Conservation (phyloP, 148 eudicot genomes). For the Diospyros lotus region DNA sequence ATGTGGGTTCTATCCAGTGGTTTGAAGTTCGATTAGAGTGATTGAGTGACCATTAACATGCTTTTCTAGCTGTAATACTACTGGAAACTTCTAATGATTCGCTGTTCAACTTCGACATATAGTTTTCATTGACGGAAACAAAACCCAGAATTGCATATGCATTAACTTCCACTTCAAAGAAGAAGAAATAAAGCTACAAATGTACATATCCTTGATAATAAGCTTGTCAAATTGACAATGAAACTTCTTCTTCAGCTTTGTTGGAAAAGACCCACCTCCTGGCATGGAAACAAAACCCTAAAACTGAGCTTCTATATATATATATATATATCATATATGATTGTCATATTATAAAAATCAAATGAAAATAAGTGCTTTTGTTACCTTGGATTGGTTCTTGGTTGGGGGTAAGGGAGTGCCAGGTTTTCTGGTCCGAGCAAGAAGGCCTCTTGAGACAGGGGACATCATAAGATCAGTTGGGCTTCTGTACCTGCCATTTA, state of each 20-base stretch:
- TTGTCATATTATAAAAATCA: too few relatives aligned
- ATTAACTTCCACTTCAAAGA: neutral
- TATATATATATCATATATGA: too few relatives aligned
- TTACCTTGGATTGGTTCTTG: slow-evolving; percentile 50
- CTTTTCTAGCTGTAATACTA: too few relatives aligned
- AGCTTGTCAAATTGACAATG: neutral
- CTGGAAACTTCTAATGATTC: too few relatives aligned
- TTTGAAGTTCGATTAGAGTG: slow-evolving; percentile 68
- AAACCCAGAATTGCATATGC: neutral
- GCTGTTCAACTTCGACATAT: too few relatives aligned
- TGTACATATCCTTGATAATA: too few relatives aligned
- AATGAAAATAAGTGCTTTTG: neutral
- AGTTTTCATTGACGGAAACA: neutral
- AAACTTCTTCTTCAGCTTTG: neutral
- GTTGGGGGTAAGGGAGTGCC: slow-evolving; percentile 50
- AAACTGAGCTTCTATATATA: too few relatives aligned
- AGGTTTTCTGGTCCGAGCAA: slow-evolving; percentile 45
- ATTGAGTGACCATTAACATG: too few relatives aligned
- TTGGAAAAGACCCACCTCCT: slow-evolving; percentile 14
- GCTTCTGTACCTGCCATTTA: slow-evolving; percentile 41
- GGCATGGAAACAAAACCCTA: slow-evolving; percentile 11
- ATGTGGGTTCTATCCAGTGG: slow-evolving; percentile 92
- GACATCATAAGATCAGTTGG: slow-evolving; percentile 52
- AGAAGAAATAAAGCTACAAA: neutral
- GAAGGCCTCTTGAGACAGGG: slow-evolving; percentile 37